These are phyloP conservation scores for Calonectria hongkongensis DNA, from an alignment of 2,329 filamentous ascomycete genomes.

Conservation along the genomic window DNA sequence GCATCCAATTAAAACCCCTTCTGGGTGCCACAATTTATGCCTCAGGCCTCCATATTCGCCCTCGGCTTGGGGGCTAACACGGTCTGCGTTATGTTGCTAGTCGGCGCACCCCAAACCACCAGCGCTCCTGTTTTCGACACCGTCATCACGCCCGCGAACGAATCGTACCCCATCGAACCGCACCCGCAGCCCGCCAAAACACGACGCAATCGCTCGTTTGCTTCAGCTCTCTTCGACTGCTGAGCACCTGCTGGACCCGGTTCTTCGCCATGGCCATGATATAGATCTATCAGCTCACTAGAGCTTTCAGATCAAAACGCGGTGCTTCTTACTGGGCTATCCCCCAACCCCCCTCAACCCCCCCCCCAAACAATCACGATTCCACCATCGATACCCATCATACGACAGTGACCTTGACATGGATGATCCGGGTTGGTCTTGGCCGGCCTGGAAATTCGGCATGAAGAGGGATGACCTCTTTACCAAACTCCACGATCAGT, in stretches of 20 bases:
- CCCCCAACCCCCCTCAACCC: slow-evolving; percentile 48
- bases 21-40: slow-evolving; percentile 36
- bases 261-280: slow-evolving; percentile 53
- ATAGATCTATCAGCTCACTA: slow-evolving; percentile 53
- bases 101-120: slow-evolving; percentile 52
- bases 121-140: slow-evolving; percentile 53
- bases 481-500: slow-evolving; percentile 74
- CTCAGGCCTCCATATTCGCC: slow-evolving; percentile 50
- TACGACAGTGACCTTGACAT: slow-evolving; percentile 71
- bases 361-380: slow-evolving; percentile 41
- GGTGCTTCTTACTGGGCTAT: slow-evolving; percentile 46
- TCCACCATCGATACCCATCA: slow-evolving; percentile 42
- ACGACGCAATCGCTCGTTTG: slow-evolving; percentile 39
- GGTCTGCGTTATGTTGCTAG: slow-evolving; percentile 54
- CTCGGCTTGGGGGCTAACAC: slow-evolving; percentile 49
- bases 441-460: slow-evolving; percentile 79
- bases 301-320: slow-evolving; percentile 49
- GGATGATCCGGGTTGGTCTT: slow-evolving; percentile 72
- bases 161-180: slow-evolving; percentile 44
- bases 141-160: slow-evolving; percentile 48
- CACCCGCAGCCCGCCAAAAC: slow-evolving; percentile 41
- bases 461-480: slow-evolving; percentile 76
- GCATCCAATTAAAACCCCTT: slow-evolving; percentile 45
- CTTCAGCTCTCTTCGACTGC: slow-evolving; percentile 51
- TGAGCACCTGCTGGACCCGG: slow-evolving; percentile 42